Conservation (phyloP, 225 moss, liverwort and hornwort species). For the Marchantia paleacea region DNA sequence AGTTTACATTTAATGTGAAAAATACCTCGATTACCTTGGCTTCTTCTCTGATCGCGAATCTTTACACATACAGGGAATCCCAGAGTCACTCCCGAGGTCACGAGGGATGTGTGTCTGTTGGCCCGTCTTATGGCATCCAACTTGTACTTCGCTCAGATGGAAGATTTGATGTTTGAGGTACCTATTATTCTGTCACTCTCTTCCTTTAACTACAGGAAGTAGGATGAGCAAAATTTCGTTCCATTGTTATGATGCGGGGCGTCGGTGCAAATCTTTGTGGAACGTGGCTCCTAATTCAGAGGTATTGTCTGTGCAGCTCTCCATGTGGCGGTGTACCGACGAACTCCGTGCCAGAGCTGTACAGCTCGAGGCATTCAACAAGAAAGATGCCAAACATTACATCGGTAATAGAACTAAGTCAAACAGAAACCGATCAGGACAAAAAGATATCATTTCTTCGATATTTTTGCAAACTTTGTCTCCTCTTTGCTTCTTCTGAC, state of each 20-base stretch:
- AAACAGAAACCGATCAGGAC: no score
- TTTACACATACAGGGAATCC: slow-evolving; percentile 64
- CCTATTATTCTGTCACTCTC: neutral
- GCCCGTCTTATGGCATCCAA: slow-evolving; percentile 83
- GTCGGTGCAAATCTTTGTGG: neutral
- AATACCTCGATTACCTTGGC: neutral
- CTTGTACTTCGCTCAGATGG: slow-evolving; percentile 79
- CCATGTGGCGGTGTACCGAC: slow-evolving; percentile 99
- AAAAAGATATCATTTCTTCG: no score
- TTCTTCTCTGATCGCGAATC: neutral
- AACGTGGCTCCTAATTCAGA: neutral
- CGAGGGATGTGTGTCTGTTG: slow-evolving; percentile 90
- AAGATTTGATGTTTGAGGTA: slow-evolving; percentile 99
- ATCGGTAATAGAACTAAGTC: slow-evolving; percentile 50
- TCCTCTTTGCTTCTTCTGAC: no score
- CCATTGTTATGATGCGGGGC: neutral
- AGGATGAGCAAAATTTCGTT: neutral
- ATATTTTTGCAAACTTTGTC: neutral
- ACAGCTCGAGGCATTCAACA: slow-evolving; percentile 50
- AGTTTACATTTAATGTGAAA: neutral
- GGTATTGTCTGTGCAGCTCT: slow-evolving; percentile 46
- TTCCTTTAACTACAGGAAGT: neutral
- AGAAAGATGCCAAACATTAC: slow-evolving; percentile 95
- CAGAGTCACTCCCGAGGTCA: slow-evolving; percentile 89
- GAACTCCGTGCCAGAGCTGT: slow-evolving; percentile 76